These are phyloP conservation scores for Xylariaceae sp. DNA, from an alignment of 2,329 filamentous ascomycete species.

Conservation along the genomic window DNA sequence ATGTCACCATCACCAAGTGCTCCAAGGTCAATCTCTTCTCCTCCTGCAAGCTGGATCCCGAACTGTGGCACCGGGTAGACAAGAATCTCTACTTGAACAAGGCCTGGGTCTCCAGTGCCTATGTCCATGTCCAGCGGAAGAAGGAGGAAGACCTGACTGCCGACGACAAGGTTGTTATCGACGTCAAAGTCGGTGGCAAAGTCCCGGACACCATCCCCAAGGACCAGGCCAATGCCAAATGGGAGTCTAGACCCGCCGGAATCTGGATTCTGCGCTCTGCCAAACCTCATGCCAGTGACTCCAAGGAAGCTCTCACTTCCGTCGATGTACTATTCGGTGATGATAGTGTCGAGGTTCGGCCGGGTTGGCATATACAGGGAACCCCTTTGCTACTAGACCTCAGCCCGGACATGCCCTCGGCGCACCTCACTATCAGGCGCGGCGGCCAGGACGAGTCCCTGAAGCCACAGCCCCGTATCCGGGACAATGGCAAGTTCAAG, in stretches of 20 bases:
- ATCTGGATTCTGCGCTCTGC: conserved; percentile 79
- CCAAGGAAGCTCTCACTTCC: conserved; percentile 70
- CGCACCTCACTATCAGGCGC: conserved; percentile 74
- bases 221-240: conserved; percentile 58
- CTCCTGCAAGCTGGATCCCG: conserved; percentile 69
- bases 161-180: conserved; percentile 76
- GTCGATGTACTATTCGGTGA: conserved; percentile 86
- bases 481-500: conserved; percentile 91
- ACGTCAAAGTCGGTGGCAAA: conserved; percentile 70
- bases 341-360: conserved; percentile 85
- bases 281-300: conserved; percentile 72
- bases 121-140: conserved; percentile 78
- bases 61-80: conserved; percentile 76
- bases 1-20: conserved; percentile 76
- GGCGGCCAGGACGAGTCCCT: conserved; percentile 63
- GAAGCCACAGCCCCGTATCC: conserved; percentile 73
- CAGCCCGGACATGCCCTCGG: conserved; percentile 59
- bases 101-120: conserved; percentile 73
- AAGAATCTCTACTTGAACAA: conserved; percentile 83
- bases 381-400: conserved; percentile 70
- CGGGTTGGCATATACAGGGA: conserved; percentile 78
- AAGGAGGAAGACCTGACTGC: conserved; percentile 77
- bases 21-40: conserved; percentile 72
- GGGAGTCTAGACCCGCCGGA: conserved; percentile 75
- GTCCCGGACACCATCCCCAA: conserved; percentile 62